Evolutionary conservation across 441 rosid genomes (phyloP), one percentile per base, ranked within the genome.

Genomic region (Corymbia calophylla): DNA sequence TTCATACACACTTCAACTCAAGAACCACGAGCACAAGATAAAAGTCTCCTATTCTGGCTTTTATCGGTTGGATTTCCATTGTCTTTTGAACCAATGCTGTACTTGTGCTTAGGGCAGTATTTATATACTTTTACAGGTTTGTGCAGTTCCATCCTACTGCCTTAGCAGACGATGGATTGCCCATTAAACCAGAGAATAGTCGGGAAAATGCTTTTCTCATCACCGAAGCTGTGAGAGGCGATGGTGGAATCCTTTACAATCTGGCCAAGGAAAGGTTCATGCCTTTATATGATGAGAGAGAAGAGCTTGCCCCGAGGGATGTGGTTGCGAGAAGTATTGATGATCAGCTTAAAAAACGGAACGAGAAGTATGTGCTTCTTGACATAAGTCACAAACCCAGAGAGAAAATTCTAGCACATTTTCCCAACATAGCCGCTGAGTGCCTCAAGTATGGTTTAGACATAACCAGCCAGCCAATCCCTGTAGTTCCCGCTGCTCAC

Each of bases 71-170:
- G 81, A 49, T 73, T 31, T 73, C 84, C 84, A 73, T 73, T 73
- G 84, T 49, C n/a, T 73, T 73, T 73, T 39, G 51, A 73, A 39
- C 84, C 29, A 3, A 39, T 73, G n/a, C n/a, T 23, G 84, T 21
- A 73, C 29, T 39, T 73, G 84, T 73, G 84, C 84, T 73, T 73
- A 73, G 29, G 84, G 49, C 8, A 21, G 84, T 21, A 73, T 39
- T 73, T 73, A 73, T 39, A 47, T 55, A 88, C 48, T 87, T 81
- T 86, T 91, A 87, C 95, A 97, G 99, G 92, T 97, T 98, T 89
- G 99, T 98, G 90, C 99, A 98, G 93, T 98, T 98, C 93, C 99
- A 98, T 91, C 99, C 99, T 12, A 98, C 99, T 86, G 98, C 99
- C 91, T 94, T 98, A 91, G 99, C 99, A 51, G 99, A 96, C 32